Conservation (phyloP, 352 stramenopile species). For the Phytophthora quininea region DNA sequence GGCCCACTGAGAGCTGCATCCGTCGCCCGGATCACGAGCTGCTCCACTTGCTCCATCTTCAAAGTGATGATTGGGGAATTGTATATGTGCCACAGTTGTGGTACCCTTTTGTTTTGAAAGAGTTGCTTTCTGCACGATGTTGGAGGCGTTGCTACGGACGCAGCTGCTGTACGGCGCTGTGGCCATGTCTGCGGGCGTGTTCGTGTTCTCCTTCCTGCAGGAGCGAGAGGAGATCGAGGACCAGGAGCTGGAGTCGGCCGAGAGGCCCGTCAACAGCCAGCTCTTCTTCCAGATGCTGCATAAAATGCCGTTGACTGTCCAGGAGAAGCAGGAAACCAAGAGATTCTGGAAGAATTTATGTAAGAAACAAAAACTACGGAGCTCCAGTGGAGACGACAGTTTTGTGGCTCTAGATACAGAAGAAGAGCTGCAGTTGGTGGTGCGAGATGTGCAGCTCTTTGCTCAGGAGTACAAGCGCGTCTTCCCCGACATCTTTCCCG, state of each 20-base stretch:
- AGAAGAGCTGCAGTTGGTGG: conserved; percentile 24
- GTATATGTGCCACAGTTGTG: too few species aligned
- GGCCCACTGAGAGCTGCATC: conserved; percentile 49
- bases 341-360: conserved; percentile 81
- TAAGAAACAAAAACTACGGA: conserved; percentile 42
- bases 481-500: conserved; percentile 80
- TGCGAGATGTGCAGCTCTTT: conserved; percentile 77
- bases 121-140: conserved; percentile 11
- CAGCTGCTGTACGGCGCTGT: conserved; percentile 75
- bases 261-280: conserved; percentile 58
- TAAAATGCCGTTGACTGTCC: conserved; percentile 52
- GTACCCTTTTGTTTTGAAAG: not conserved
- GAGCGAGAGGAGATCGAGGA: conserved; percentile 79
- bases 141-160: conserved; percentile 47
- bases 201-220: conserved; percentile 83
- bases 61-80: not conserved
- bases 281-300: conserved; percentile 77
- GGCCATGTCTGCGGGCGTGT: conserved; percentile 78
- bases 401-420: conserved; percentile 1
- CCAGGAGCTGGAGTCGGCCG: conserved; percentile 53
- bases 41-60: conserved; percentile 20
- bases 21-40: conserved; percentile 67
- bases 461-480: conserved; percentile 84
- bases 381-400: not conserved
- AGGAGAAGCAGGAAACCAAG: conserved; percentile 73